Percentiles rank a stretch among this genome's conserved stretches.
Evolutionary conservation across 2,329 filamentous ascomycete species (phyloP).

Genomic region (Aplosporella prunicola): DNA sequence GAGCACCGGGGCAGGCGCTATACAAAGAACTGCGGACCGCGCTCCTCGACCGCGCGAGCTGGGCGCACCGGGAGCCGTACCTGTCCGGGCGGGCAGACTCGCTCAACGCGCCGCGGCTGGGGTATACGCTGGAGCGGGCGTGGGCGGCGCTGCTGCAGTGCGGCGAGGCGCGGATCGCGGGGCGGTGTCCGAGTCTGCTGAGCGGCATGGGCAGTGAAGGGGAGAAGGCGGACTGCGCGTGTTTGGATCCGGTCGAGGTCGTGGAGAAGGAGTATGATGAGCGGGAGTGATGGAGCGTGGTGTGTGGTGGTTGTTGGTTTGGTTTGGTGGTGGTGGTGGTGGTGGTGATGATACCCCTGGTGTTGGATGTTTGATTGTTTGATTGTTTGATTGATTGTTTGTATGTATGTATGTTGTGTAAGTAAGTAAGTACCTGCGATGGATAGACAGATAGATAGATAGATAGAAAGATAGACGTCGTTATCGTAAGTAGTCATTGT

Average conservation of each 20-base stretch:
- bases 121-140: constrained; percentile 22
- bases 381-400: no score
- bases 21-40: constrained; percentile 24
- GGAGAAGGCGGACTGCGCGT: constrained; percentile 21
- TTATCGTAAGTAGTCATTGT: no score
- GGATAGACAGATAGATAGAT: no score
- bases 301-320: no score
- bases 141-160: constrained; percentile 25
- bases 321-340: no score
- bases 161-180: constrained; percentile 18
- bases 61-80: constrained; percentile 20
- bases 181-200: constrained; percentile 21
- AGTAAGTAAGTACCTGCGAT: no score
- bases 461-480: no score
- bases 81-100: constrained; percentile 18
- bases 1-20: constrained; percentile 24
- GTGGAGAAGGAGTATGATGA: no score
- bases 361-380: no score
- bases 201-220: constrained; percentile 20
- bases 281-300: no score
- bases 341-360: no score
- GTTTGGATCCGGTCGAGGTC: constrained; percentile 18
- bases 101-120: constrained; percentile 20
- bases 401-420: no score
- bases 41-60: constrained; percentile 19